phyloP scores from a whole-genome alignment of 192 early-diverging fungal genomes.

The Gaertneriomyces semiglobifer region DNA sequence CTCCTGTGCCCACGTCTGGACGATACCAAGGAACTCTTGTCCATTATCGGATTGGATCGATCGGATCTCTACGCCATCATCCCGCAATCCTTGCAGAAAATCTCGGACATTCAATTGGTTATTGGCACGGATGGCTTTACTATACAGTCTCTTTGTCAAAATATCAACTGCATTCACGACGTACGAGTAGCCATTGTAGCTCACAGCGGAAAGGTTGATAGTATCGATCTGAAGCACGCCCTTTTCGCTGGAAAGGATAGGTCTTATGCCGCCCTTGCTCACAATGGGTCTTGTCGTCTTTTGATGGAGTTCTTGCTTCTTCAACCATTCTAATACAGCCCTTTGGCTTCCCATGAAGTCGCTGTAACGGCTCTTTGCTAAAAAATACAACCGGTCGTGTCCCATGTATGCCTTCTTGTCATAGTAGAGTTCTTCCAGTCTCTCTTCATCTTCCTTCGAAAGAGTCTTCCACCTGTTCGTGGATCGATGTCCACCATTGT shows the following conservation, averaged over 20 bases:
- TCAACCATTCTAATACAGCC: background rate
- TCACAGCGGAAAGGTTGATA: background rate
- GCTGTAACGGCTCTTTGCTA: no score
- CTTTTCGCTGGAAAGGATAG: background rate
- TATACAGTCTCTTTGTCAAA: background rate
- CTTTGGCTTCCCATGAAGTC: background rate
- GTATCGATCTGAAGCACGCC: conserved; percentile 6
- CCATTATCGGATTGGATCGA: background rate
- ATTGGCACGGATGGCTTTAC: background rate
- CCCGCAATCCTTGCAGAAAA: background rate
- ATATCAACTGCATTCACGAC: conserved; percentile 5
- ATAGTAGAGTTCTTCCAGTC: background rate
- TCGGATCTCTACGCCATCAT: background rate
- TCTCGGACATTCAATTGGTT: background rate
- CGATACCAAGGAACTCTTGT: background rate
- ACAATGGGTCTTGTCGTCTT: background rate
- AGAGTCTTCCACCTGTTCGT: no score
- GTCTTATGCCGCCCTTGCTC: background rate
- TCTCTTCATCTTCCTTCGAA: background rate
- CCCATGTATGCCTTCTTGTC: background rate
- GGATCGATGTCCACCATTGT: background rate
- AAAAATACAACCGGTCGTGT: background rate
- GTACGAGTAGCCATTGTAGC: background rate
- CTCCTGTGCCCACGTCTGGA: background rate
- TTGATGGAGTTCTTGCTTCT: no score